Evolutionary conservation across 2,329 filamentous ascomycete species (phyloP).

Genomic region (Geosmithia morbida): DNA sequence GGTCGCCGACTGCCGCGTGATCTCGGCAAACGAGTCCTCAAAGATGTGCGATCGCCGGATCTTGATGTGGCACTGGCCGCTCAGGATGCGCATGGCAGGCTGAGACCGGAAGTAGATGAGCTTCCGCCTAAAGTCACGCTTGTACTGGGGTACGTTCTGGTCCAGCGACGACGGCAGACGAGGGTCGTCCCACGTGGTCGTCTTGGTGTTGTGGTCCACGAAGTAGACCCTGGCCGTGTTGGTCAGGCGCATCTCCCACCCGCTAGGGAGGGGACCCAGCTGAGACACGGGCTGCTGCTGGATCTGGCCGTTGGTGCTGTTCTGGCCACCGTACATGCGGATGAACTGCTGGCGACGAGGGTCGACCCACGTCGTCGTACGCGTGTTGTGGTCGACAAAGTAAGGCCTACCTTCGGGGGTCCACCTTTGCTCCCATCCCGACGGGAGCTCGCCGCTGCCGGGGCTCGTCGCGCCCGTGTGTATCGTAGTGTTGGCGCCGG

Average conservation of each 20-base stretch:
- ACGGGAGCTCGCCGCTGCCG: conserved; percentile 84
- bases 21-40: conserved; percentile 96
- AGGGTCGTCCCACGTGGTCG: conserved; percentile 97
- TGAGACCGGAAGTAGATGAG: conserved; percentile 99
- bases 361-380: conserved; percentile 97
- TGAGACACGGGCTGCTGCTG: conserved; percentile 97
- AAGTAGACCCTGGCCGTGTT: conserved; percentile 98
- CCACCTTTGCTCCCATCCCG: conserved; percentile 91
- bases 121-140: conserved; percentile 95
- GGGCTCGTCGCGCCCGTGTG: conserved; percentile 86
- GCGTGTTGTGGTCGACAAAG: conserved; percentile 96
- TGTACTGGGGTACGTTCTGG: conserved; percentile 98
- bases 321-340: conserved; percentile 86
- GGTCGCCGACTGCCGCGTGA: conserved; percentile 87
- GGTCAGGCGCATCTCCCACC: conserved; percentile 98
- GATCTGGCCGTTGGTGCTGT: conserved; percentile 71
- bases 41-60: conserved; percentile 94
- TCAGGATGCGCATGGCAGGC: conserved; percentile 86
- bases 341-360: conserved; percentile 96
- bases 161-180: conserved; percentile 89
- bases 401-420: conserved; percentile 92
- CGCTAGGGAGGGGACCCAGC: conserved; percentile 84
- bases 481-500: conserved; percentile 52
- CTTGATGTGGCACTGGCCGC: conserved; percentile 96
- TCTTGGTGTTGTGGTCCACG: conserved; percentile 99